phyloP scores from a whole-genome alignment of 1,284 basidiomycete species.

The Ganoderma lingzhi region DNA sequence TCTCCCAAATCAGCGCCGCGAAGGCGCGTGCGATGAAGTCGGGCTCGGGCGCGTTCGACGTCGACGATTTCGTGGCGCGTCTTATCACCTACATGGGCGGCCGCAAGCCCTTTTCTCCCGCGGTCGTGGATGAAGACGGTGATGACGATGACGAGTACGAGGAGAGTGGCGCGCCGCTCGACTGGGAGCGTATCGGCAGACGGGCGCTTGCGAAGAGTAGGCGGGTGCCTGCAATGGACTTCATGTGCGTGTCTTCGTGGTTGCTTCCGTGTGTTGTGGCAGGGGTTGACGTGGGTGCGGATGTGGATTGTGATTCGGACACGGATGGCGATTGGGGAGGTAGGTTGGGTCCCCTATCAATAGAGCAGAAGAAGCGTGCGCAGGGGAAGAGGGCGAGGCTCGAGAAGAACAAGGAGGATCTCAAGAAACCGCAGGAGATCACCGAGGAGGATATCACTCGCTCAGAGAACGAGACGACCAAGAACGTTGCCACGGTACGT shows the following conservation, averaged over 20 bases:
- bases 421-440: slow-evolving; percentile 76
- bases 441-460: slow-evolving; percentile 79
- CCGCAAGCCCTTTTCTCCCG: slow-evolving; percentile 48
- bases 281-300: neutral
- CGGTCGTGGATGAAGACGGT: slow-evolving; percentile 24
- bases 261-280: neutral
- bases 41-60: slow-evolving; percentile 82
- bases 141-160: slow-evolving; percentile 43
- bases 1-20: slow-evolving; percentile 74
- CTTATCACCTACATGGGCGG: slow-evolving; percentile 79
- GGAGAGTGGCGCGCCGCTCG: slow-evolving; percentile 51
- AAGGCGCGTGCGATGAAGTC: slow-evolving; percentile 90
- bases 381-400: slow-evolving; percentile 68
- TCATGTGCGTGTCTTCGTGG: slow-evolving; percentile 65
- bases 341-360: slow-evolving; percentile 81
- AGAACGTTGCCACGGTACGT: slow-evolving; percentile 73
- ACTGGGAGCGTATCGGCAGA: slow-evolving; percentile 80
- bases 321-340: neutral
- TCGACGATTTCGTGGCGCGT: slow-evolving; percentile 83
- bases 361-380: slow-evolving; percentile 78
- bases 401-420: slow-evolving; percentile 76
- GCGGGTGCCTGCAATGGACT: slow-evolving; percentile 76
- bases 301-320: neutral
- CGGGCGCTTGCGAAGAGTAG: slow-evolving; percentile 78
- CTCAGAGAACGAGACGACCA: slow-evolving; percentile 84